A percentile compares a stretch with the other conserved stretches of the same genome.
Evolutionary conservation across 345 rosid species (phyloP).

Genomic region (Populus pruinosa): DNA sequence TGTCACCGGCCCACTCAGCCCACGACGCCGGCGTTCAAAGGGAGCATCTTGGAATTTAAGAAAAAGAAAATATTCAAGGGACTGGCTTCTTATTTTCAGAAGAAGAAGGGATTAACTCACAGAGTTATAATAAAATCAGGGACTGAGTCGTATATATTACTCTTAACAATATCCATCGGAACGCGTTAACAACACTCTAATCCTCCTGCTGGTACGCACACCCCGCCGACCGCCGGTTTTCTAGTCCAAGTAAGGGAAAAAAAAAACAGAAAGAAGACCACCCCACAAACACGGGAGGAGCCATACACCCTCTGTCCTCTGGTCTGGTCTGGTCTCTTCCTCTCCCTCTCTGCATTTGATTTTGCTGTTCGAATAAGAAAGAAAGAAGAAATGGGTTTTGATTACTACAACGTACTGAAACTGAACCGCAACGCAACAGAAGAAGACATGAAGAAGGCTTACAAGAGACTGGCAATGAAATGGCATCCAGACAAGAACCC

Average conservation of each 20-base stretch:
- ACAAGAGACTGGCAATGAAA: slow-evolving; percentile 72
- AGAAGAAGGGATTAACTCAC: not conserved
- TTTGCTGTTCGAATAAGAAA: not conserved
- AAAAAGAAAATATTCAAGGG: not conserved
- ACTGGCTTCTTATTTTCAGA: not conserved
- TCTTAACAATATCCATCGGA: not conserved
- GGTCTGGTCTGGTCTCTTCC: no score
- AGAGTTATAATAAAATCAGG: not conserved
- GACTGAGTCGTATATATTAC: not conserved
- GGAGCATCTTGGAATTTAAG: not conserved
- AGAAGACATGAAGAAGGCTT: slow-evolving; percentile 74
- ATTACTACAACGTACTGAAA: slow-evolving; percentile 80
- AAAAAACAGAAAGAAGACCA: no score
- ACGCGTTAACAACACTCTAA: not conserved
- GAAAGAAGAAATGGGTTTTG: slow-evolving; percentile 57
- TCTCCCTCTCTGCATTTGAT: not conserved
- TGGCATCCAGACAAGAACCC: slow-evolving; percentile 97
- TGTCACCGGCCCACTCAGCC: no score
- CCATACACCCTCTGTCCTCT: not conserved
- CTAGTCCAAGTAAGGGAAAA: not conserved
- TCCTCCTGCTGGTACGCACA: not conserved
- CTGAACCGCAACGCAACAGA: slow-evolving; percentile 62
- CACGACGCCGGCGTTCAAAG: accelerated
- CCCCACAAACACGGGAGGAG: no score
- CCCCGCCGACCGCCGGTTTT: slow-evolving; percentile 30